These are phyloP conservation scores for Daldinia vernicosa DNA, from an alignment of 495 filamentous ascomycete genomes.

Conservation along the genomic window DNA sequence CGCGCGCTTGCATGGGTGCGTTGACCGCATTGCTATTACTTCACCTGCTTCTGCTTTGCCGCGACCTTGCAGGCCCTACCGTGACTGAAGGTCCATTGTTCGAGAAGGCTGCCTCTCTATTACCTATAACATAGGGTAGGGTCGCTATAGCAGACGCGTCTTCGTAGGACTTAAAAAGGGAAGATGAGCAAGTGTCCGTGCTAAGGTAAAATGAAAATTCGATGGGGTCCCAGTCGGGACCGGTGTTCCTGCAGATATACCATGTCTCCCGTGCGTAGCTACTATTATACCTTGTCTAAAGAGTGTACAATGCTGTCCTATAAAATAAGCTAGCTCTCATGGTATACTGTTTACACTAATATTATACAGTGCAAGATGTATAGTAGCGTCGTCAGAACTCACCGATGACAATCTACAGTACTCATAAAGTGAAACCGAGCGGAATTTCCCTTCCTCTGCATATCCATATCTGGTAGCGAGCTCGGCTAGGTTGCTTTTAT, in stretches of 20 bases:
- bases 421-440: conserved; percentile 35
- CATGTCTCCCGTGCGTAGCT: conserved; percentile 38
- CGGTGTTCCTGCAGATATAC: conserved; percentile 41
- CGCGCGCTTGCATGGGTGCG: conserved; percentile 39
- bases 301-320: conserved; percentile 11
- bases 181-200: conserved; percentile 29
- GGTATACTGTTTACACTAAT: conserved; percentile 18
- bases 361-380: conserved; percentile 4
- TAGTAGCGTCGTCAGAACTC: conserved; percentile 33
- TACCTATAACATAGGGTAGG: conserved; percentile 21
- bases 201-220: conserved; percentile 29
- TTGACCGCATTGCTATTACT: conserved; percentile 5
- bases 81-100: conserved; percentile 35
- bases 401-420: conserved; percentile 40
- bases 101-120: conserved; percentile 36
- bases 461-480: conserved; percentile 39
- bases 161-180: conserved; percentile 28
- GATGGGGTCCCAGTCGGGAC: conserved; percentile 34
- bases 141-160: conserved; percentile 26
- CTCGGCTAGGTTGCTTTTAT: conserved; percentile 35
- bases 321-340: conserved; percentile 9
- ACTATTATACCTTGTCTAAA: conserved; percentile 27
- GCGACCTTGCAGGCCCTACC: conserved; percentile 33
- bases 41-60: conserved; percentile 22
- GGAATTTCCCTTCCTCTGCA: conserved; percentile 34